Base-by-base conservation (phyloP, 2,329 filamentous ascomycete genomes). In the Neonectria punicea region DNA sequence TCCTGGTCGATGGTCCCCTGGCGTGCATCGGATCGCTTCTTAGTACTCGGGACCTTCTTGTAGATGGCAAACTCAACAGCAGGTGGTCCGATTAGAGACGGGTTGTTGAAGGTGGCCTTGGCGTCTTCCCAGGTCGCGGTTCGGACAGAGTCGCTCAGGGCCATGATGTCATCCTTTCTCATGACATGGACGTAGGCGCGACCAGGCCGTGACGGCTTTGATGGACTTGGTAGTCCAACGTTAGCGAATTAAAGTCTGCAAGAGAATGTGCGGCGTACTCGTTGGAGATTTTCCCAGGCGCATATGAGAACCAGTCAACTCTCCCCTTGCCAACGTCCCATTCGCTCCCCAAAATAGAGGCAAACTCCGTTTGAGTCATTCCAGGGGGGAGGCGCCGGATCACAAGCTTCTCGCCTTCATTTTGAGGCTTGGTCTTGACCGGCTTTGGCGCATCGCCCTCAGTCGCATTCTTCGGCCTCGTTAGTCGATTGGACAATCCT, bases 1-100 rank as follows among this genome's bases (percentile, higher is more conserved):
- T 99, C 96, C 77, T 97, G 94, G 74, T 99, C 96, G 70, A 99
- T 98, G 3, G 94, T 97, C 58, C 95, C 96, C 77, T 97, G 93
- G 14, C 94, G 90, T 58, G 90, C 89, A 82, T 99, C 96, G 58
- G 89, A 88, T 36, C 93, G 90, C 54, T 88, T 88, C 77, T 93
- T 93, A 39, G 85, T 87, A 64, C 88, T 88, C 1, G 95, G 93
- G 1, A 93, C 87, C 74, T 94, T 94, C 70, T 93, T 93, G 81
- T 94, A 97, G 1, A 92, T 88, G 18, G 94, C 89, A 74, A 93
- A 93, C 74, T 97, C 94, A 53, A 98, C 83, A 5, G 87, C 86
- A 0, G 96, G 94, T 1, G 92, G 92, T 0, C 92, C 92, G 59
- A 96, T 83, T 2, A 98, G 86, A 28, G 90, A 90, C 1, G 90